Conservation (phyloP, 2,329 filamentous ascomycete genomes). For the Ilyonectria sp. region DNA sequence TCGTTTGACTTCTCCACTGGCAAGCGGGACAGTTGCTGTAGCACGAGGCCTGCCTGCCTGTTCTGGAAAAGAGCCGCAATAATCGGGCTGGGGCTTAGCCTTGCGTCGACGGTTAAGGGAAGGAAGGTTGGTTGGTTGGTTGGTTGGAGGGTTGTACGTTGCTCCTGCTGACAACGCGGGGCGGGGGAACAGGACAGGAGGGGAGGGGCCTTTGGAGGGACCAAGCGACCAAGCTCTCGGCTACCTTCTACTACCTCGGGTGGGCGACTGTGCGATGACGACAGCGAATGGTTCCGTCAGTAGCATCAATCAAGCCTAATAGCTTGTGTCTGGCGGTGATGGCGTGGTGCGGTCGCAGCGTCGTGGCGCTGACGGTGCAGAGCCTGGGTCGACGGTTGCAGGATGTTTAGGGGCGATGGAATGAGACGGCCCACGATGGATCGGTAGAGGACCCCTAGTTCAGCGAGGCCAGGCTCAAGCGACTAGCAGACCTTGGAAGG, state of each 20-base stretch:
- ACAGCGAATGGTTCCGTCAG: not conserved
- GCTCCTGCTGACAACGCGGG: slow-evolving; percentile 21
- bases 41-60: slow-evolving; percentile 37
- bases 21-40: slow-evolving; percentile 36
- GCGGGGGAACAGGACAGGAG: slow-evolving; percentile 14
- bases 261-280: not conserved
- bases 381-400: slow-evolving; percentile 42
- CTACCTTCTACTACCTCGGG: not conserved
- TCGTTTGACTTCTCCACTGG: slow-evolving; percentile 47
- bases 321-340: slow-evolving; percentile 5
- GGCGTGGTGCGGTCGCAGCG: slow-evolving; percentile 10
- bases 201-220: slow-evolving; percentile 7
- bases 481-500: slow-evolving; percentile 22
- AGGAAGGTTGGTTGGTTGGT: slow-evolving; percentile 6
- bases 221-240: not conserved
- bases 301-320: not conserved
- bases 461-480: slow-evolving; percentile 8
- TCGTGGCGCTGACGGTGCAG: slow-evolving; percentile 39
- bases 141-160: slow-evolving; percentile 15
- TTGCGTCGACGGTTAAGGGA: slow-evolving; percentile 11
- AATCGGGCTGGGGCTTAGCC: slow-evolving; percentile 28
- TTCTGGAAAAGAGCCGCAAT: slow-evolving; percentile 37
- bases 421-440: slow-evolving; percentile 31
- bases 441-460: slow-evolving; percentile 29
- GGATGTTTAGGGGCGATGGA: slow-evolving; percentile 38